Percentiles rank a stretch among this genome's conserved stretches.
These are phyloP conservation scores for Debaryomyces singareniensis DNA, from an alignment of 1,139 yeast genomes.

Conservation along the genomic window DNA sequence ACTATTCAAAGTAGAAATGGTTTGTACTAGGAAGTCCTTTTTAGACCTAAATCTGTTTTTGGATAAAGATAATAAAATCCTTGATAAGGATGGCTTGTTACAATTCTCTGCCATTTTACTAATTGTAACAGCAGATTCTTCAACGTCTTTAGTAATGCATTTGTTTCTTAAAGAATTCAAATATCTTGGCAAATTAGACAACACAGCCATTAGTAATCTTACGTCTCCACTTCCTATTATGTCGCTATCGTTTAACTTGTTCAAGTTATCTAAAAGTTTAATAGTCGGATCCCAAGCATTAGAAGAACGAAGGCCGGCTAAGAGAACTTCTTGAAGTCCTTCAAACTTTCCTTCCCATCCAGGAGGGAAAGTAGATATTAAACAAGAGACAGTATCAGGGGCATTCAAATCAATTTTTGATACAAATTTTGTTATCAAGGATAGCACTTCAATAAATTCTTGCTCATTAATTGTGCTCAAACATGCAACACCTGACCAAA, in stretches of 20 bases:
- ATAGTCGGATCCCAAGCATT: conserved; percentile 75
- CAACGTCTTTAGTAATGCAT: conserved; percentile 44
- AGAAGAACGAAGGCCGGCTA: conserved; percentile 79
- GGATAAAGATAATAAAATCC: conserved; percentile 71
- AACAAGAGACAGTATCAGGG: conserved; percentile 76
- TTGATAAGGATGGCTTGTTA: conserved; percentile 55
- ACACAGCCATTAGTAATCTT: conserved; percentile 62
- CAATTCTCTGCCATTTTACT: conserved; percentile 55
- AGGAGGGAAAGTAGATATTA: conserved; percentile 83
- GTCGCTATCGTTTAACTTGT: conserved; percentile 62
- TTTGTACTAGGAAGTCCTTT: conserved; percentile 80
- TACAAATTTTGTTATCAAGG: conserved; percentile 74
- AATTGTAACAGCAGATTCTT: conserved; percentile 53
- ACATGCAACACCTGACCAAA: conserved; percentile 96
- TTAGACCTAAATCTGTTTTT: conserved; percentile 80
- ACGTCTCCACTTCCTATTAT: conserved; percentile 70
- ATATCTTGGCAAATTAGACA: conserved; percentile 79
- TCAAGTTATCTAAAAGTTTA: conserved; percentile 66
- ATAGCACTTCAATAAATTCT: conserved; percentile 82
- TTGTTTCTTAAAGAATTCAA: conserved; percentile 68
- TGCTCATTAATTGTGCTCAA: conserved; percentile 86
- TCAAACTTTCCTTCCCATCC: conserved; percentile 94
- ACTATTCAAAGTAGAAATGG: conserved; percentile 59
- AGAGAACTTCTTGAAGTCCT: conserved; percentile 73
- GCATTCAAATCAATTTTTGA: conserved; percentile 84